Evolutionary conservation across 2,329 filamentous ascomycete species (phyloP).

Genomic region (Bipolaris sorokiniana): DNA sequence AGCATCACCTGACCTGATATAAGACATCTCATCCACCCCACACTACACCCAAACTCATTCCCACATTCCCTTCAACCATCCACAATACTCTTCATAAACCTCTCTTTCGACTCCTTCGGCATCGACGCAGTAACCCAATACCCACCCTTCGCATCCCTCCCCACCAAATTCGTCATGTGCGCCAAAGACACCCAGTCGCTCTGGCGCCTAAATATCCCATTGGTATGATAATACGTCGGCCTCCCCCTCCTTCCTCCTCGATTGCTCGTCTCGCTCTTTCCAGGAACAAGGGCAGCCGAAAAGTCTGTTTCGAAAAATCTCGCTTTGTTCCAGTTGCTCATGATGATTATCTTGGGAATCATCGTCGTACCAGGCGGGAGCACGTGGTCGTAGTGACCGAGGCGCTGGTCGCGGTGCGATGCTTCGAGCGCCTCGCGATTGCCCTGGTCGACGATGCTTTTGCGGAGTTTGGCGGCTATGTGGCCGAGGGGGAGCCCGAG

Average conservation of each 20-base stretch:
- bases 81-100: slow-evolving; percentile 4
- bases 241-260: neutral
- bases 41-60: neutral
- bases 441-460: slow-evolving; percentile 24
- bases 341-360: slow-evolving; percentile 12
- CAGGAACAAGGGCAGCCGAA: slow-evolving; percentile 16
- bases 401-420: neutral
- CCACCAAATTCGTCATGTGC: slow-evolving; percentile 5
- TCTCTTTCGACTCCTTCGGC: neutral
- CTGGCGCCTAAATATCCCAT: no score
- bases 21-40: no score
- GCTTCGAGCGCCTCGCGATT: slow-evolving; percentile 27
- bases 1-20: no score
- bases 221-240: neutral
- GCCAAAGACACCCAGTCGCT: no score
- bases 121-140: slow-evolving; percentile 21
- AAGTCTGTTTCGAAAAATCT: slow-evolving; percentile 26
- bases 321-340: slow-evolving; percentile 27
- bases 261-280: no score
- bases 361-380: neutral
- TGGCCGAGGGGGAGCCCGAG: slow-evolving; percentile 26
- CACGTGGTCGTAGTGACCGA: neutral
- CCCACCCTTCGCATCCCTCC: slow-evolving; percentile 27
- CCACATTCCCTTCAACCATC: neutral
- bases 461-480: slow-evolving; percentile 30